Evolutionary conservation across 768 basidiomycete genomes (phyloP).

Genomic region (Postia placenta): DNA sequence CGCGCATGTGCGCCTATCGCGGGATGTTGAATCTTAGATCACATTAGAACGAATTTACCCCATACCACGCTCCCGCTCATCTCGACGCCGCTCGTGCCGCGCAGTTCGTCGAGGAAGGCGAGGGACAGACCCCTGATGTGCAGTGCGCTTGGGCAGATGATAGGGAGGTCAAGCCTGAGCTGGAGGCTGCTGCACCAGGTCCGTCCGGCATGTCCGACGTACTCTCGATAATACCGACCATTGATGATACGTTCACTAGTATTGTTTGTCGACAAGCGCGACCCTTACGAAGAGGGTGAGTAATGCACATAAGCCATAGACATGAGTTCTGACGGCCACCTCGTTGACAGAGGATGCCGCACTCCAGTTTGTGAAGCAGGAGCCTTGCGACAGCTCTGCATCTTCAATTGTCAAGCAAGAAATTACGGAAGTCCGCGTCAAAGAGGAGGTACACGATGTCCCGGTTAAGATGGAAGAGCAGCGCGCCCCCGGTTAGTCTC

Average conservation of each 20-base stretch:
- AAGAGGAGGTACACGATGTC: conserved; percentile 5
- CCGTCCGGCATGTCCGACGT: neutral
- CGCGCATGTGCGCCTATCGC: neutral
- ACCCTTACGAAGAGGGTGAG: conserved; percentile 21
- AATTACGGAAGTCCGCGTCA: conserved; percentile 1
- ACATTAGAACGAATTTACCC: conserved; percentile 10
- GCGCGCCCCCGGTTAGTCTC: neutral
- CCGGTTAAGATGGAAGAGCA: conserved; percentile 5
- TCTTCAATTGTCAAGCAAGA: conserved; percentile 6
- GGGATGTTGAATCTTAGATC: neutral
- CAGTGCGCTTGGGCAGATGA: too few relatives aligned
- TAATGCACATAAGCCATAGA: neutral
- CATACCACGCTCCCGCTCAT: conserved; percentile 12
- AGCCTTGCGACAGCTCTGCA: conserved; percentile 2
- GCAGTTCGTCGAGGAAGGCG: too few relatives aligned
- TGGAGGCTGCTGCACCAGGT: neutral
- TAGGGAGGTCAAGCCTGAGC: neutral
- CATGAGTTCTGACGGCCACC: too few relatives aligned
- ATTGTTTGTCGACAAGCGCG: conserved; percentile 10
- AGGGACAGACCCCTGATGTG: too few relatives aligned
- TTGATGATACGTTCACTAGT: neutral
- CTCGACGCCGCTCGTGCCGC: neutral
- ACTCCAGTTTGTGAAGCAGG: conserved; percentile 8
- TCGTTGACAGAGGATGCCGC: conserved; percentile 14
- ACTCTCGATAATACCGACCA: neutral